phyloP scores from a whole-genome alignment of 2,329 filamentous ascomycete genomes.

The Calonectria multiphialidica region DNA sequence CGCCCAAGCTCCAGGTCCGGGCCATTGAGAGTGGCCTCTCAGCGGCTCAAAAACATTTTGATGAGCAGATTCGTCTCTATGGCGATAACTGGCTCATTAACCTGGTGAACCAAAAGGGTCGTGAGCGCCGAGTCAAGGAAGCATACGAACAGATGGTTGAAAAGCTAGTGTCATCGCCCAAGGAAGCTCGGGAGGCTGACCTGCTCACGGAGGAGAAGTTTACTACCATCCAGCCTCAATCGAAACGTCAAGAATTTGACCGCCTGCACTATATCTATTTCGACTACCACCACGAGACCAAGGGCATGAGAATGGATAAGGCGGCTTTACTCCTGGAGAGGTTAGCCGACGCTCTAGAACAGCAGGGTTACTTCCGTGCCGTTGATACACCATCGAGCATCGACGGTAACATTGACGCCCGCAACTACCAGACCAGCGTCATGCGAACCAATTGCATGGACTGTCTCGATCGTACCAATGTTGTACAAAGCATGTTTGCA shows the following conservation, averaged over 20 bases:
- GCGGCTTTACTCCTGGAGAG: conserved; percentile 88
- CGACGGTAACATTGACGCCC: conserved; percentile 81
- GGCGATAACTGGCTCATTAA: conserved; percentile 98
- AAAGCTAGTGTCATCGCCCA: conserved; percentile 76
- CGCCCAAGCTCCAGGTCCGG: conserved; percentile 88
- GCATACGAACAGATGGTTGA: conserved; percentile 94
- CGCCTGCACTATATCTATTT: conserved; percentile 97
- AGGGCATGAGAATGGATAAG: conserved; percentile 93
- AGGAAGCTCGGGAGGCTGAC: conserved; percentile 75
- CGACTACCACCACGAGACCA: conserved; percentile 98
- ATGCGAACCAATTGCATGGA: conserved; percentile 99
- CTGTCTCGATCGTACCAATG: conserved; percentile 96
- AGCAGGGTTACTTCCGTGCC: conserved; percentile 93
- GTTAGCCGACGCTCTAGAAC: conserved; percentile 79
- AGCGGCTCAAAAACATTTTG: conserved; percentile 88
- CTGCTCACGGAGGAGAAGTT: conserved; percentile 82
- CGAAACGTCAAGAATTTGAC: conserved; percentile 75
- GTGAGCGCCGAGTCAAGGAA: conserved; percentile 89
- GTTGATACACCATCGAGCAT: conserved; percentile 83
- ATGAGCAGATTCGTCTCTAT: conserved; percentile 92
- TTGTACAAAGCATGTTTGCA: conserved; percentile 97
- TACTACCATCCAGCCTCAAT: conserved; percentile 77
- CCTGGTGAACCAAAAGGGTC: conserved; percentile 94
- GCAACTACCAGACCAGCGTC: conserved; percentile 86
- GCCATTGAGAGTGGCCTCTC: conserved; percentile 83